Conservation (phyloP, 805 yeast genomes). For the Candida taoyuanica region DNA sequence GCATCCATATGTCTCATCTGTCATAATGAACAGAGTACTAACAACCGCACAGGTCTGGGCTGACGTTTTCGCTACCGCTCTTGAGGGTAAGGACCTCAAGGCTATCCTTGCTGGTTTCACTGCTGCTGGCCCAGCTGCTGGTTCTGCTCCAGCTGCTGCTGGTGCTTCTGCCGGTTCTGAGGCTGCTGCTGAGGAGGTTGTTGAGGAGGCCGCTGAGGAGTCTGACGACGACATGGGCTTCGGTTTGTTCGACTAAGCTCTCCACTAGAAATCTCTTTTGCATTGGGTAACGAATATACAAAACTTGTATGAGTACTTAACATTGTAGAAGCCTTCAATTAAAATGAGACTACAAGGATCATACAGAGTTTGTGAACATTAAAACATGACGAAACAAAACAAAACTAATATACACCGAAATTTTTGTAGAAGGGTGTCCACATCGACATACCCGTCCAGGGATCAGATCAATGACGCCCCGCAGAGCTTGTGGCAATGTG, state of each 20-base stretch:
- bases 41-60: slow-evolving; percentile 54
- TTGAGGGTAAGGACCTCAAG: slow-evolving; percentile 73
- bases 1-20: background rate
- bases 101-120: slow-evolving; percentile 58
- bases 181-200: slow-evolving; percentile 58
- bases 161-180: slow-evolving; percentile 43
- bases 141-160: slow-evolving; percentile 44
- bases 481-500: background rate
- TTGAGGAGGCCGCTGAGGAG: slow-evolving; percentile 57
- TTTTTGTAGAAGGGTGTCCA: slow-evolving; percentile 2
- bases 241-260: slow-evolving; percentile 78
- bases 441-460: background rate
- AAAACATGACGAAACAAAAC: slow-evolving; percentile 15
- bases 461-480: background rate
- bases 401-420: slow-evolving; percentile 15
- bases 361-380: slow-evolving; percentile 11
- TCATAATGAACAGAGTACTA: background rate
- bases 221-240: slow-evolving; percentile 85
- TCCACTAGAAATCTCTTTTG: slow-evolving; percentile 7
- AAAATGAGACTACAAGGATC: background rate
- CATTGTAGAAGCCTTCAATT: no score
- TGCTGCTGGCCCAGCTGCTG: slow-evolving; percentile 47
- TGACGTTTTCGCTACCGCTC: slow-evolving; percentile 76
- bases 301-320: slow-evolving; percentile 10
- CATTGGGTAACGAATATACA: slow-evolving; percentile 13